phyloP scores from a whole-genome alignment of 2,329 filamentous ascomycete genomes.

The Xylaria hypoxylon region DNA sequence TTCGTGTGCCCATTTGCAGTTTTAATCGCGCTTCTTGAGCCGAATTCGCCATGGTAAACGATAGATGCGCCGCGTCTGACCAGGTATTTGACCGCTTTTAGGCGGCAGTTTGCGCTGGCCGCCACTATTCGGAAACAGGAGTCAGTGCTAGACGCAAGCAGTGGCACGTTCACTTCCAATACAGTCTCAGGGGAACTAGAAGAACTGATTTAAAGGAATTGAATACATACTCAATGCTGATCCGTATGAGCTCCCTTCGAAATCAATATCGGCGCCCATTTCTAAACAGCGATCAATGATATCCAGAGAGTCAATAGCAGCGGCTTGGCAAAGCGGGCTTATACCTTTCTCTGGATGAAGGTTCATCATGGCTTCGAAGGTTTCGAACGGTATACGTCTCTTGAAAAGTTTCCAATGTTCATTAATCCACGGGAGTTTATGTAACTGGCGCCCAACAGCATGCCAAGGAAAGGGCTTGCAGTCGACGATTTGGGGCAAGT shows the following conservation, averaged over 20 bases:
- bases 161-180: not conserved
- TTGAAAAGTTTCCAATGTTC: conserved; percentile 26
- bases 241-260: conserved; percentile 27
- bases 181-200: not conserved
- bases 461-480: conserved; percentile 27
- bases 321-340: conserved; percentile 27
- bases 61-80: conserved; percentile 19
- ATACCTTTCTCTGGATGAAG: conserved; percentile 26
- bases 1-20: conserved; percentile 20
- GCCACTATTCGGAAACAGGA: conserved; percentile 11
- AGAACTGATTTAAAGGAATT: not conserved
- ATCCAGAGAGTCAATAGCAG: conserved; percentile 12
- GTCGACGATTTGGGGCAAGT: conserved; percentile 3
- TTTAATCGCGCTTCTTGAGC: conserved; percentile 14
- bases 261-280: conserved; percentile 28
- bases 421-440: conserved; percentile 13
- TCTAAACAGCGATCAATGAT: conserved; percentile 21
- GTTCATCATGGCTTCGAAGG: conserved; percentile 18
- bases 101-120: conserved; percentile 22
- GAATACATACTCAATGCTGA: conserved; percentile 23
- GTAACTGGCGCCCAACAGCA: not conserved
- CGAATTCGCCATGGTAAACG: conserved; percentile 20
- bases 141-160: not conserved
- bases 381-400: conserved; percentile 10
- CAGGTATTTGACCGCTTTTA: conserved; percentile 19